A percentile compares a stretch with the other conserved stretches of the same genome.
Conservation (phyloP, 108 stramenopile species). For the Schizochytrium sp. region DNA sequence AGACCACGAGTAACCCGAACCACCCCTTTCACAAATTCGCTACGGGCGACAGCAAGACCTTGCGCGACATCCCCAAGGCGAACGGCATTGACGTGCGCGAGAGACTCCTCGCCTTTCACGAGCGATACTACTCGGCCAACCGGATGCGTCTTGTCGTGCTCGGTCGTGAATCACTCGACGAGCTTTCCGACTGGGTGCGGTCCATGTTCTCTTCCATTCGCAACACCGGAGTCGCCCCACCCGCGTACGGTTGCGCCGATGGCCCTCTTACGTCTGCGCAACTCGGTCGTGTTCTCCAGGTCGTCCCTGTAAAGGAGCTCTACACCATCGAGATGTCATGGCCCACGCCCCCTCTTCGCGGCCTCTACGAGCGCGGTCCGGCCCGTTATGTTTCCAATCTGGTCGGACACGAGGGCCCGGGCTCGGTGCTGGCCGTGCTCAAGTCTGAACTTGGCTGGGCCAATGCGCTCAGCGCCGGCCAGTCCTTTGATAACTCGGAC, state of each 20-base stretch:
- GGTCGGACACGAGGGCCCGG: slow-evolving; percentile 91
- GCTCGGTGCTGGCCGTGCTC: slow-evolving; percentile 68
- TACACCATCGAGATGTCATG: slow-evolving; percentile 74
- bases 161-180: slow-evolving; percentile 66
- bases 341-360: slow-evolving; percentile 60
- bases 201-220: slow-evolving; percentile 65
- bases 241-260: background rate
- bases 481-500: slow-evolving; percentile 56
- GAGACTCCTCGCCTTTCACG: slow-evolving; percentile 76
- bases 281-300: slow-evolving; percentile 48
- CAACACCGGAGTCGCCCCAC: background rate
- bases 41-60: slow-evolving; percentile 83
- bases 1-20: slow-evolving; percentile 55
- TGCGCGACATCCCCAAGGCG: slow-evolving; percentile 57
- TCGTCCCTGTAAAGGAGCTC: slow-evolving; percentile 73
- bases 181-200: slow-evolving; percentile 61
- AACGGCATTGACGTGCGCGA: slow-evolving; percentile 58
- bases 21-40: slow-evolving; percentile 79
- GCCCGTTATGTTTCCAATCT: slow-evolving; percentile 76
- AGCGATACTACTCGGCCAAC: slow-evolving; percentile 75
- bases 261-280: background rate
- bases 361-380: slow-evolving; percentile 49
- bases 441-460: slow-evolving; percentile 59
- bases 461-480: slow-evolving; percentile 65
- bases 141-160: slow-evolving; percentile 81